Evolutionary conservation across 2,329 filamentous ascomycete genomes (phyloP).

Genomic region (Trichoderma sp.): DNA sequence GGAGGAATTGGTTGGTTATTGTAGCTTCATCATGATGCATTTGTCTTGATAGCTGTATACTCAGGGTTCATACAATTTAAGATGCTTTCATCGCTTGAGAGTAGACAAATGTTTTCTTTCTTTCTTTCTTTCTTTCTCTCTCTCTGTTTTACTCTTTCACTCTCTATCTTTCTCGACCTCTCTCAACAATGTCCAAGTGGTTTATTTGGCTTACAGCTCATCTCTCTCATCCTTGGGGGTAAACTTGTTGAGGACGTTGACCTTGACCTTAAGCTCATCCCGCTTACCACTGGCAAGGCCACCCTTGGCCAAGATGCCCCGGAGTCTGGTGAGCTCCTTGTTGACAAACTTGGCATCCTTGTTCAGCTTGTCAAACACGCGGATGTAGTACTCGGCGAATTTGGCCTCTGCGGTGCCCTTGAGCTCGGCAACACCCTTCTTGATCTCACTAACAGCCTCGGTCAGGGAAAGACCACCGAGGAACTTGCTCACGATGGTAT

Average conservation of each 20-base stretch:
- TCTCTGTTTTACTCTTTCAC: background rate
- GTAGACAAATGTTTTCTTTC: background rate
- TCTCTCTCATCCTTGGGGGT: constrained; percentile 61
- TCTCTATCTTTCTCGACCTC: background rate
- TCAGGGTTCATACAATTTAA: constrained; percentile 10
- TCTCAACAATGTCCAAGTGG: background rate
- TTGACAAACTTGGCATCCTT: constrained; percentile 74
- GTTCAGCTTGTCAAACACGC: constrained; percentile 81
- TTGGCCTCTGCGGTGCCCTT: constrained; percentile 64
- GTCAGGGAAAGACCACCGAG: constrained; percentile 60
- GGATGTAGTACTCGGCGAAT: constrained; percentile 92
- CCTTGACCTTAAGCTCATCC: constrained; percentile 82
- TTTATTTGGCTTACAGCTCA: constrained; percentile 31
- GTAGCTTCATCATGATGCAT: constrained; percentile 3
- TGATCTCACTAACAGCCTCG: constrained; percentile 67
- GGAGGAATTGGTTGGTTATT: background rate
- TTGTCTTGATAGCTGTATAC: constrained; percentile 6
- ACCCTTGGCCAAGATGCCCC: constrained; percentile 80
- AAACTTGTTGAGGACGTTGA: constrained; percentile 85
- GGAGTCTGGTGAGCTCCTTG: constrained; percentile 82
- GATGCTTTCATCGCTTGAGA: constrained; percentile 15
- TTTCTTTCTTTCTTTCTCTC: background rate
- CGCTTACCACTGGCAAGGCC: constrained; percentile 81
- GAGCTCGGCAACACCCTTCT: constrained; percentile 65
- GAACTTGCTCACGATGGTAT: constrained; percentile 73